phyloP scores from a whole-genome alignment of 2,329 filamentous ascomycete genomes.

The Rhytidhysteron rufulum region DNA sequence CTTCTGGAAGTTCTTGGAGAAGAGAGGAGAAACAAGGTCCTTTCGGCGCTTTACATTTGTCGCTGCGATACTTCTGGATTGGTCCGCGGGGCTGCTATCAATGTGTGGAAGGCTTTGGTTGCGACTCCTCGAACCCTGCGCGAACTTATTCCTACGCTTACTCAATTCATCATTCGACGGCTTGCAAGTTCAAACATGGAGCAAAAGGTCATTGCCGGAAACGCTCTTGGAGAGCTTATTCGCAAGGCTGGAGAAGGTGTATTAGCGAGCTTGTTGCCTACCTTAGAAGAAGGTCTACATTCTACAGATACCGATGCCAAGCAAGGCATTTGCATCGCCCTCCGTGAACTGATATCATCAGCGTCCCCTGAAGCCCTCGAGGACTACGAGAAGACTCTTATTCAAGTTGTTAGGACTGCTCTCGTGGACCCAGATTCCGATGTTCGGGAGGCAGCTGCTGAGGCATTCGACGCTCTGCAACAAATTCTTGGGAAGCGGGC shows the following conservation, averaged over 20 bases:
- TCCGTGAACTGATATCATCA: slow-evolving; percentile 88
- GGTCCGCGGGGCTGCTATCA: slow-evolving; percentile 83
- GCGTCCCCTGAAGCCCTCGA: slow-evolving; percentile 85
- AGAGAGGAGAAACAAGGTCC: slow-evolving; percentile 93
- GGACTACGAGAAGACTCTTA: slow-evolving; percentile 91
- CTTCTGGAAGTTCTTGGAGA: slow-evolving; percentile 90
- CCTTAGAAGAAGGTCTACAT: slow-evolving; percentile 85
- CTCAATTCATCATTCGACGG: slow-evolving; percentile 88
- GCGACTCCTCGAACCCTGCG: slow-evolving; percentile 88
- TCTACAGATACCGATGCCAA: slow-evolving; percentile 89
- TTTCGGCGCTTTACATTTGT: slow-evolving; percentile 96
- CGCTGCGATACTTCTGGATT: slow-evolving; percentile 92
- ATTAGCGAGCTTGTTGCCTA: slow-evolving; percentile 80
- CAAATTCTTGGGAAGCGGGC: slow-evolving; percentile 90
- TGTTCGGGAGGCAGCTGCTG: slow-evolving; percentile 90
- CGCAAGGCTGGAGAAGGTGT: slow-evolving; percentile 95
- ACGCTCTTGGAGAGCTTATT: slow-evolving; percentile 93
- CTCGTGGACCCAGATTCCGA: slow-evolving; percentile 86
- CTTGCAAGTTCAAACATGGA: slow-evolving; percentile 96
- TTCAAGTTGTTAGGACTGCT: slow-evolving; percentile 88
- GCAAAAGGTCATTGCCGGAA: slow-evolving; percentile 97
- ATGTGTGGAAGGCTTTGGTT: slow-evolving; percentile 95
- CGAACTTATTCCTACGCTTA: slow-evolving; percentile 90
- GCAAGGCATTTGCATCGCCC: slow-evolving; percentile 94
- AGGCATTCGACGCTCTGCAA: slow-evolving; percentile 94